Conservation (phyloP, 306 rosid species). For the Vicia faba region DNA sequence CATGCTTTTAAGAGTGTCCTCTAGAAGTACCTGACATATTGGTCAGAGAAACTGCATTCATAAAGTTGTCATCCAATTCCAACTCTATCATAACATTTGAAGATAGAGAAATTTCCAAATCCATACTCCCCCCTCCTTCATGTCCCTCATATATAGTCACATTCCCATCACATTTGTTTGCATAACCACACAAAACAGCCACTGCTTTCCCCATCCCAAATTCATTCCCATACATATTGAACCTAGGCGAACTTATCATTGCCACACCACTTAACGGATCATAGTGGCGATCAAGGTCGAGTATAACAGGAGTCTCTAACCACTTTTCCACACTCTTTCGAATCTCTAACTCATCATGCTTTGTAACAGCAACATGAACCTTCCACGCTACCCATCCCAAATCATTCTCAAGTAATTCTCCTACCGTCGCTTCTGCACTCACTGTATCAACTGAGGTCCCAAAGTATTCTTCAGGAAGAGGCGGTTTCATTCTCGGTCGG, state of each 20-base stretch:
- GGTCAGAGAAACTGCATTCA: conserved; percentile 31
- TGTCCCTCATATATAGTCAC: conserved; percentile 48
- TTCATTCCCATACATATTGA: conserved; percentile 57
- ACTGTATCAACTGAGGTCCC: conserved; percentile 37
- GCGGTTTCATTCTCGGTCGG: conserved; percentile 56
- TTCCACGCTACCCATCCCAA: conserved; percentile 67
- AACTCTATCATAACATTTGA: conserved; percentile 47
- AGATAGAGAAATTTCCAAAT: conserved; percentile 55
- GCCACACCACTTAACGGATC: conserved; percentile 39
- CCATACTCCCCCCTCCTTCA: conserved; percentile 67
- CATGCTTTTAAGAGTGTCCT: too few species aligned
- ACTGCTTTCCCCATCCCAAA: conserved; percentile 79
- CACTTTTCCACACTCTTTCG: background rate
- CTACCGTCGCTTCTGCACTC: conserved; percentile 26
- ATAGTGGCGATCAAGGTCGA: background rate
- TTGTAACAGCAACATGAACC: conserved; percentile 48
- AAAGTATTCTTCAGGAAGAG: conserved; percentile 49
- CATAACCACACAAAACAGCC: conserved; percentile 56
- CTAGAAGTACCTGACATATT: too few species aligned
- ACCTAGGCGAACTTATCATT: conserved; percentile 63
- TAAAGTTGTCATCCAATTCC: conserved; percentile 56
- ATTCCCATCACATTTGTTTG: conserved; percentile 50
- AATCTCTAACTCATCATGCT: conserved; percentile 31
- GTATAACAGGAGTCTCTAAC: conserved; percentile 38
- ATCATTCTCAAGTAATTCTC: conserved; percentile 45